Base-by-base conservation (phyloP, 1,284 basidiomycete genomes). In the Mycosarcoma maydis region DNA sequence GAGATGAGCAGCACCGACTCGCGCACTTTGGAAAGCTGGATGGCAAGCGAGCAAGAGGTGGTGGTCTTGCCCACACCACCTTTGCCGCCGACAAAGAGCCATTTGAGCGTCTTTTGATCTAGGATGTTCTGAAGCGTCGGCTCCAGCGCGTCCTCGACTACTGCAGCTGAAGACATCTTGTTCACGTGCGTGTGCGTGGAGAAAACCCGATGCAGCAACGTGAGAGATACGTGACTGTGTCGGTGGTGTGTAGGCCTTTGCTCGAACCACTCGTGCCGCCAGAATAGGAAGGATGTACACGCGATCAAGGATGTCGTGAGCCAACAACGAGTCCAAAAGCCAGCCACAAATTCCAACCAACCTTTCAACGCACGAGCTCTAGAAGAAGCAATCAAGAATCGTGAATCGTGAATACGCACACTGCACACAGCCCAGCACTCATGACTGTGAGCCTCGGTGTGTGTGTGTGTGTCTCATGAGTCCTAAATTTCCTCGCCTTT, bases 1-100 rank as follows among this genome's bases (percentile, higher is more conserved):
- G 94, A 98, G 58, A 81, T 80, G 50, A 81, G 68, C 27, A 81
- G 64, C 6, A 81, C 80, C 39, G 71, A 75, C 53, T 79, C 74
- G 41, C 80, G 72, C 17, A 77, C 76, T 38, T 75, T 62, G 0
- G 78, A 71, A 6, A 81, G 76, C 45, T 80, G 80, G 40, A 79
- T 72, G 17, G 78, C 80, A 6, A 81, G 73, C 20, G 78, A 72
- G 40, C 77, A 80, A 19, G 78, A 79, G 14, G 80, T 81, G 16
- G 80, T 79, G 30, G 80, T 81, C 65, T 81, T 80, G 33, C 80
- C 80, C 5, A 81, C 80, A 56, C 80, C 80, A 44, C 80, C 80
- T 53, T 81, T 81, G n/a, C 80, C 80, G 17, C 80, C 80, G 37
- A 78, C 79, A 54, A 80, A 81, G 42, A 81, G 74, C 80, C 80